A percentile compares a stretch with the other conserved stretches of the same genome.
phyloP scores from a whole-genome alignment of 306 rosid genomes.

The Heteromeles arbutifolia region DNA sequence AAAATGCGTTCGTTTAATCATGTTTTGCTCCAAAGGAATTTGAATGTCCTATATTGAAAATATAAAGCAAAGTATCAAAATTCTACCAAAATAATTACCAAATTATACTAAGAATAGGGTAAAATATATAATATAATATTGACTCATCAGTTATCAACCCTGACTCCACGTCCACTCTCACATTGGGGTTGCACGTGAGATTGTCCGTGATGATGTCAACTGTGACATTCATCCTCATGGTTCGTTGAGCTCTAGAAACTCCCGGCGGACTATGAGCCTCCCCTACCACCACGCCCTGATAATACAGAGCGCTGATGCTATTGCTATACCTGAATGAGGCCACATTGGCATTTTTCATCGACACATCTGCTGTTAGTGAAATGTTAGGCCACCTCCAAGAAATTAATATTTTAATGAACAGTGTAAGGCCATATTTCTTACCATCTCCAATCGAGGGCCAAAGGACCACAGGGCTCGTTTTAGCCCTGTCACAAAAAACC shows the following conservation, averaged over 20 bases:
- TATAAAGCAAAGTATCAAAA: too few species aligned
- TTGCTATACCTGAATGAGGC: slow-evolving; percentile 54
- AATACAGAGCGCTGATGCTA: slow-evolving; percentile 43
- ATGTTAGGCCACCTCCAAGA: slow-evolving; percentile 16
- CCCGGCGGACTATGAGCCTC: slow-evolving; percentile 55
- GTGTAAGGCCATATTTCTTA: too few species aligned
- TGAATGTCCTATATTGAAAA: too few species aligned
- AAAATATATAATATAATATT: too few species aligned
- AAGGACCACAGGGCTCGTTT: too few species aligned
- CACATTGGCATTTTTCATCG: slow-evolving; percentile 49
- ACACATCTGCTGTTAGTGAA: slow-evolving; percentile 43
- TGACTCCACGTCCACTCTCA: slow-evolving; percentile 20
- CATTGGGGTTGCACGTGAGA: slow-evolving; percentile 22
- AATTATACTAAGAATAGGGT: too few species aligned
- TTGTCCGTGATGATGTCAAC: slow-evolving; percentile 30
- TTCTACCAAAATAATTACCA: too few species aligned
- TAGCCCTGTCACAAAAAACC: too few species aligned
- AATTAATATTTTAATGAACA: too few species aligned
- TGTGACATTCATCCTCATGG: slow-evolving; percentile 43
- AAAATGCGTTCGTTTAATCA: too few species aligned
- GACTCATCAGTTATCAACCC: slow-evolving; percentile 34
- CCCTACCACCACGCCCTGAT: slow-evolving; percentile 34
- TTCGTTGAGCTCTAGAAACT: slow-evolving; percentile 31
- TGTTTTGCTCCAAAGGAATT: too few species aligned
- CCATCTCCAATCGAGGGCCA: too few species aligned